Evolutionary conservation across 1,284 basidiomycete species (phyloP).

Genomic region (Schizophyllum amplum): DNA sequence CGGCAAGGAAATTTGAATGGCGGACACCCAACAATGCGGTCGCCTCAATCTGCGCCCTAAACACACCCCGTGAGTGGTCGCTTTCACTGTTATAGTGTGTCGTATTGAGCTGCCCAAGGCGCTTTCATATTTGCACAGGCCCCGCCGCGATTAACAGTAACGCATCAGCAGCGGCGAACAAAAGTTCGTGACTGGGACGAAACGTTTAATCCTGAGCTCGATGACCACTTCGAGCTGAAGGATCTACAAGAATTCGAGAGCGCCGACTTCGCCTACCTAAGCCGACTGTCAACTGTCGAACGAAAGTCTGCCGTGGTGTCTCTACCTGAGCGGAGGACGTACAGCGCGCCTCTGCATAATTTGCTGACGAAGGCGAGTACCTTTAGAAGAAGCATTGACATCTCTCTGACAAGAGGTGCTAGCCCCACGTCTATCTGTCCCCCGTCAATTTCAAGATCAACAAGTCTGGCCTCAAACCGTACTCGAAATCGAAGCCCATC

Average conservation of each 20-base stretch:
- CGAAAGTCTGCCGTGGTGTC: too few species aligned
- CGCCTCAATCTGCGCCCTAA: too few species aligned
- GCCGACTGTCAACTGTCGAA: slow-evolving; percentile 4
- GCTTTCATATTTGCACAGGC: background rate
- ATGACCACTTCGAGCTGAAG: slow-evolving; percentile 24
- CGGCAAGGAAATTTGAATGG: background rate
- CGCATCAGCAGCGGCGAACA: too few species aligned
- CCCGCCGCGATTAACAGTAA: background rate
- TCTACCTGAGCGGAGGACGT: slow-evolving; percentile 20
- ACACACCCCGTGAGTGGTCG: too few species aligned
- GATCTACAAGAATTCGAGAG: slow-evolving; percentile 35
- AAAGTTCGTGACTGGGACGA: background rate
- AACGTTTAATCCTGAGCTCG: slow-evolving; percentile 2
- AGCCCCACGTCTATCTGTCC: slow-evolving; percentile 32
- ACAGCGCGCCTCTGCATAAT: slow-evolving; percentile 21
- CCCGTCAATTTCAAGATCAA: slow-evolving; percentile 11
- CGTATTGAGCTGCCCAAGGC: too few species aligned
- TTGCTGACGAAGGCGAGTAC: slow-evolving; percentile 29
- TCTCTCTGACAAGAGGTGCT: slow-evolving; percentile 3
- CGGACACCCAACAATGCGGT: too few species aligned
- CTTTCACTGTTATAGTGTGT: too few species aligned
- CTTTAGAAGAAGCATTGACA: background rate
- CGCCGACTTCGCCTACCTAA: slow-evolving; percentile 18
- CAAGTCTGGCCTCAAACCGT: slow-evolving; percentile 18
- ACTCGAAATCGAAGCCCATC: slow-evolving; percentile 29